Evolutionary conservation across 1,139 yeast genomes (phyloP), one percentile per base, ranked within the genome.

Genomic region (Candida sanyaensis): DNA sequence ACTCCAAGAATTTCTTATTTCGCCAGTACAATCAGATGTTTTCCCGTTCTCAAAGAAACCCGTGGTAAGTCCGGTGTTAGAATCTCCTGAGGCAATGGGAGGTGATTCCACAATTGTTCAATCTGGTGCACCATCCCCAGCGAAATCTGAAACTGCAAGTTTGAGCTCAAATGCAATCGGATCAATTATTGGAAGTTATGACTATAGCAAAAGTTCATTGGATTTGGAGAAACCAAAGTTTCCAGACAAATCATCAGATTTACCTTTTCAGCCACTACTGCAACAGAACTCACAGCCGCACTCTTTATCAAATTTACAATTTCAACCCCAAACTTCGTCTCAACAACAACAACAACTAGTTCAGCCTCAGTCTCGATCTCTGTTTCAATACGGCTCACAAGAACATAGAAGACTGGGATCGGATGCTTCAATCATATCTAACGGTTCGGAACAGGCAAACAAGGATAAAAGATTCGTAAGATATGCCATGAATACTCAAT

Each of bases 401-500:
- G 37, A 47, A 3, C 80, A 75, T 52, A 57, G 54, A 27, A 56
- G 80, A 42, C 71, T 74, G 34, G 68, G 68, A 10, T 71, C 77
- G 0, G 77, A 65, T 46, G 64, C 75, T 3, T 68, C 75, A 2
- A 66, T 71, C 0, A 55, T 64, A 1, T 69, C 75, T 1, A 64
- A 63, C 38, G 57, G 63, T 2, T 69, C 76, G 2, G 53, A 55
- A 30, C 66, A 68, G 28, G 63, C 65, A 28, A 62, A 65, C 34
- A 71, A 69, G 48, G 76, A 70, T 50, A 69, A 69, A 57, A 55
- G 80, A 39, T 75, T 75, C 56, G 74, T 72, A 11, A 58, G 77
- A 27, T 75, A 75, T 53, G 80, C 77, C 27, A 75, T 75, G 78
- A 68, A 66, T 43, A 68, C 75, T 1, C 76, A 67, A 46, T 53